Percentiles rank a stretch among this genome's conserved stretches.
Evolutionary conservation across 1,284 basidiomycete genomes (phyloP).

Genomic region (Apiotrichum gamsii): DNA sequence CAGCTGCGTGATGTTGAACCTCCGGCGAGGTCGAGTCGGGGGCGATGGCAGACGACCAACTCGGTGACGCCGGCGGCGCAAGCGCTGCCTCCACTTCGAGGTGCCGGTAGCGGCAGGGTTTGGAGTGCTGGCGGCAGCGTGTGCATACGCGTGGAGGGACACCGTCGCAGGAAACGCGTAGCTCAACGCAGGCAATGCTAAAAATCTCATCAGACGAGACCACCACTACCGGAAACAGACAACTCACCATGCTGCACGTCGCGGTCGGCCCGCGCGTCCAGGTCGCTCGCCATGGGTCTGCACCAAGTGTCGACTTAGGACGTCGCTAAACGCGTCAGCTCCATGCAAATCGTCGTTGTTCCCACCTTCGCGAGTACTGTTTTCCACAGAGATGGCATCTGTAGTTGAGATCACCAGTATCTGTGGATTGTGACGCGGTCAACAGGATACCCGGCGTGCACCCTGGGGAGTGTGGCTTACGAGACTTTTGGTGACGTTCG

Average conservation of each 20-base stretch:
- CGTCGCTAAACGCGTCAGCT: slow-evolving; percentile 14
- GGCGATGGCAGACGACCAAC: too few species aligned
- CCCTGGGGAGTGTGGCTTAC: slow-evolving; percentile 5
- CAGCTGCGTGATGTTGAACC: too few species aligned
- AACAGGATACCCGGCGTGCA: neutral
- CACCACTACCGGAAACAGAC: neutral
- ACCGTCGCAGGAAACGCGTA: slow-evolving; percentile 12
- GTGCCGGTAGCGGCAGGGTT: slow-evolving; percentile 12
- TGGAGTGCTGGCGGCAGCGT: slow-evolving; percentile 1
- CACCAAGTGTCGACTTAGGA: slow-evolving; percentile 20
- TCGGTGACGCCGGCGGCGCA: neutral
- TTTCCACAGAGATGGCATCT: slow-evolving; percentile 15
- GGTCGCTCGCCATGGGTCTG: slow-evolving; percentile 15
- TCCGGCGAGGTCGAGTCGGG: too few species aligned
- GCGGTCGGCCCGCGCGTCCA: slow-evolving; percentile 15
- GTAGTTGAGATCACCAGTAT: slow-evolving; percentile 19
- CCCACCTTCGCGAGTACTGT: slow-evolving; percentile 20
- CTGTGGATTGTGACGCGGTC: slow-evolving; percentile 1
- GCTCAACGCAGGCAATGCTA: slow-evolving; percentile 12
- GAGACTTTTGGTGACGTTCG: slow-evolving; percentile 19
- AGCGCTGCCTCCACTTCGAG: slow-evolving; percentile 11
- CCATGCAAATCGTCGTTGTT: too few species aligned
- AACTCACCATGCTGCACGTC: slow-evolving; percentile 17
- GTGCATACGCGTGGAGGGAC: slow-evolving; percentile 14
- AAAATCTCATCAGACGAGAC: neutral